Evolutionary conservation across 2,329 filamentous ascomycete species (phyloP).

Genomic region (Xylaria sp.): DNA sequence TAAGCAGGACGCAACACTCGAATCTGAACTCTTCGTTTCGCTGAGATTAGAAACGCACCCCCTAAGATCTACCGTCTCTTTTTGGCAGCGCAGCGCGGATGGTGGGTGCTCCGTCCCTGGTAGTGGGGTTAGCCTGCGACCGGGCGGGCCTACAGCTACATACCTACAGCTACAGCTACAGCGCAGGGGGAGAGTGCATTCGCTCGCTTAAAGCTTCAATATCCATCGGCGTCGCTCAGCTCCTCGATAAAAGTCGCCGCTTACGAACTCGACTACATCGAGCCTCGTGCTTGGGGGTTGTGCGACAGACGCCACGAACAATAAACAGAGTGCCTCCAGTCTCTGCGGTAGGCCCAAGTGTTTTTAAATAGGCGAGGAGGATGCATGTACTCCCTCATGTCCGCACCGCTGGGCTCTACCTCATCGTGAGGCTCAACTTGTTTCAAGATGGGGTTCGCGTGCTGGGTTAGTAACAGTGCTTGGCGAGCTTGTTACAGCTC

Average conservation of each 20-base stretch:
- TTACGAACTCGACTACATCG: neutral
- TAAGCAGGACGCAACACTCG: no score
- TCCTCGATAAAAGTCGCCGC: no score
- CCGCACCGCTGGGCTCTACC: neutral
- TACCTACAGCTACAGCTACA: no score
- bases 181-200: neutral
- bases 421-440: conserved; percentile 1
- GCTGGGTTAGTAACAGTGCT: neutral
- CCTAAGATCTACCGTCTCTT: neutral
- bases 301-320: neutral
- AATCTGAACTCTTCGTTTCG: neutral
- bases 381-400: neutral
- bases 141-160: no score
- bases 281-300: neutral
- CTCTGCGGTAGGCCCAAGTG: neutral
- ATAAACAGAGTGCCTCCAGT: neutral
- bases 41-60: neutral
- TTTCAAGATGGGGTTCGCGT: conserved; percentile 11
- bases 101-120: neutral
- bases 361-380: conserved; percentile 4
- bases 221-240: neutral
- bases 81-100: neutral
- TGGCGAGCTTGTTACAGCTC: neutral
- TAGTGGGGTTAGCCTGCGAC: neutral
- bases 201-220: neutral